Base-by-base conservation (phyloP, 2,329 filamentous ascomycete species). In the Aspergillus luchuensis region DNA sequence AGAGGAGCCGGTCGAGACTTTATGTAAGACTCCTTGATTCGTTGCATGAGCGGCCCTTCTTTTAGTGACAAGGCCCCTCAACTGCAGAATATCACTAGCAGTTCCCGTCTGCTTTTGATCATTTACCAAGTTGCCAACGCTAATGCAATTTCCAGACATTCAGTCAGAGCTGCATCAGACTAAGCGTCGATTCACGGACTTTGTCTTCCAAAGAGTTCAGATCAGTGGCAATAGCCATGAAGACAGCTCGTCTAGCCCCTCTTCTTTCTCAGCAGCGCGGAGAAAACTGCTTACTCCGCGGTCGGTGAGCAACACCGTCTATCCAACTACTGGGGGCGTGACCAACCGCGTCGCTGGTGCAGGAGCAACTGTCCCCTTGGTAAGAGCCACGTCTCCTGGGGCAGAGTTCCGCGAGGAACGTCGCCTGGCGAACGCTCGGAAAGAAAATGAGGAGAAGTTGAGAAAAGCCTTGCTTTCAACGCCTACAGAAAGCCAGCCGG, bases 1-100 rank as follows among this genome's bases (percentile, higher is more conserved):
- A 58, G 84, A 86, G 57, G 82, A 83, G 51, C 82, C 84, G 3
- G 80, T 85, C n/a, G 83, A 86, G 62, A 79, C 80, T 21, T 74
- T 85, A 53, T 81, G 80, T 83, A 79, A 59, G 73, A 58, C 28
- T 49, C 49, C 43, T 41, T 45, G 25, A 13, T 57, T n/a, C 30
- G 17, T 57, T 17, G 33, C 48, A 28, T 30, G 30, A 23, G 45
- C 11, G 47, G 19, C 30, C 33, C 38, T 38, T 38, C 15, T 41
- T 41, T 33, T 28, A 30, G 19, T 23, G 23, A 33, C 43, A n/a
- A 30, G 28, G 38, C 52, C 17, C 11, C 11, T 45, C n/a, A 11
- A n/a, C 8, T 33, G 38, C 13, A 33, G 7, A 11, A 17, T 39
- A 50, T 28, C 19, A n/a, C 33, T 21, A 43, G 48, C 51, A 47